A percentile compares a stretch with the other conserved stretches of the same genome.
phyloP scores from a whole-genome alignment of 2,329 filamentous ascomycete genomes.

The Pestalotiopsis sp. region DNA sequence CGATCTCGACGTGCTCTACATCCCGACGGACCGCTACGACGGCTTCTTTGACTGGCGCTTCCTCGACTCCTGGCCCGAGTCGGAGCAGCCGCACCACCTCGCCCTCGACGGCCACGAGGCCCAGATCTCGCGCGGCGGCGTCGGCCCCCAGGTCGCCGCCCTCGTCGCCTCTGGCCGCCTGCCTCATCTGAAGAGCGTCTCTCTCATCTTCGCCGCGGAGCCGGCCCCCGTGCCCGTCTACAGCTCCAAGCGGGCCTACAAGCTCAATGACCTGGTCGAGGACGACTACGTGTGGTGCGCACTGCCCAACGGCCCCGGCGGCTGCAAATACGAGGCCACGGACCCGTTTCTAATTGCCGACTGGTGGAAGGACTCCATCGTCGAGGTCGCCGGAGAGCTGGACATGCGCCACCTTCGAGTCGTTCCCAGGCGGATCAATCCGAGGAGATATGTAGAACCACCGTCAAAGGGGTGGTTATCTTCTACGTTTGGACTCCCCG shows the following conservation, averaged over 20 bases:
- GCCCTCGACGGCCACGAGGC: not conserved
- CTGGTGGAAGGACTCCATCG: not conserved
- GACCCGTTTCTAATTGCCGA: not conserved
- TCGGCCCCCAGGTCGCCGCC: not conserved
- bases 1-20: not conserved
- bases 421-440: not conserved
- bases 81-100: not conserved
- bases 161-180: not conserved
- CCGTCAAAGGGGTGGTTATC: not conserved
- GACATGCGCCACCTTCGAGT: not conserved
- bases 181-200: not conserved
- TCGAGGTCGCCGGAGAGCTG: not conserved
- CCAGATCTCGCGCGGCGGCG: not conserved
- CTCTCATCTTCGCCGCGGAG: not conserved
- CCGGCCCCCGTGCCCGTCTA: constrained; percentile 2
- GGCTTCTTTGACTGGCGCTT: constrained; percentile 5
- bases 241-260: not conserved
- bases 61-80: not conserved
- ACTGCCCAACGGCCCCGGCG: not conserved
- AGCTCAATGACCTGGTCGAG: not conserved
- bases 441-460: not conserved
- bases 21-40: not conserved
- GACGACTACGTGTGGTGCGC: not conserved
- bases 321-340: constrained; percentile 5
- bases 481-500: not conserved